Percentiles rank a stretch among this genome's conserved stretches.
phyloP scores from a whole-genome alignment of 352 stramenopile species.

The Phytophthora pinifolia region DNA sequence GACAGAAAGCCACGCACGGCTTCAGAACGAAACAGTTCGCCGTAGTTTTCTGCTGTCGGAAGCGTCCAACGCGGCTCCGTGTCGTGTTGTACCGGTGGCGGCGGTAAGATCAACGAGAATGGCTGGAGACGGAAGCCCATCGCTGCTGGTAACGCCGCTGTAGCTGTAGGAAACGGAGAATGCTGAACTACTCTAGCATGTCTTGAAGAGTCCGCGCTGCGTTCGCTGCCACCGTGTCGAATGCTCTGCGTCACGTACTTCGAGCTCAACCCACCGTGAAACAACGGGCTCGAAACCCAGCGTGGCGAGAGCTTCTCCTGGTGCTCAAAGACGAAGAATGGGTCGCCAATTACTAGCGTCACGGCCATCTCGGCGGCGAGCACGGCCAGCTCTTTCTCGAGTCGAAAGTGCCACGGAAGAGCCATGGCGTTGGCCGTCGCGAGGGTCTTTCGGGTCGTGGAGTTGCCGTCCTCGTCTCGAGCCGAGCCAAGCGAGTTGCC shows the following conservation, averaged over 20 bases:
- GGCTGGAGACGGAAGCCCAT: constrained; percentile 10
- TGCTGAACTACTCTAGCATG: constrained; percentile 31
- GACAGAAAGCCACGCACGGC: constrained; percentile 26
- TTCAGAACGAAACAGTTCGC: constrained; percentile 23
- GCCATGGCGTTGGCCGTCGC: constrained; percentile 30
- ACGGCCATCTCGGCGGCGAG: constrained; percentile 54
- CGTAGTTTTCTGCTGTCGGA: constrained; percentile 25
- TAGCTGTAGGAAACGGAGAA: constrained; percentile 24
- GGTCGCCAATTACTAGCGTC: constrained; percentile 51
- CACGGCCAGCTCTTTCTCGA: constrained; percentile 68
- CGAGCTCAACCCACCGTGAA: constrained; percentile 32
- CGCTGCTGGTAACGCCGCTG: neutral
- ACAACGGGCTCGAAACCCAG: constrained; percentile 33
- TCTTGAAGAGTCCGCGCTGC: neutral
- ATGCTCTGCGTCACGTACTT: constrained; percentile 20
- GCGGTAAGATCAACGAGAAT: constrained; percentile 47
- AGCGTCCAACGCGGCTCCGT: neutral
- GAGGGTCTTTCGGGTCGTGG: neutral
- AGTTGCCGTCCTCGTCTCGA: constrained; percentile 13
- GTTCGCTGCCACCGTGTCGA: constrained; percentile 1
- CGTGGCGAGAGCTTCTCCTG: constrained; percentile 2
- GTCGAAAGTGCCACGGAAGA: constrained; percentile 53
- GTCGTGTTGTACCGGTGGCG: neutral
- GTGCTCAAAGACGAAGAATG: constrained; percentile 21
- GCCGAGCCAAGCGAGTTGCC: constrained; percentile 11